phyloP scores from a whole-genome alignment of 176 grass and related monocot species.

The Avena atlantica region DNA sequence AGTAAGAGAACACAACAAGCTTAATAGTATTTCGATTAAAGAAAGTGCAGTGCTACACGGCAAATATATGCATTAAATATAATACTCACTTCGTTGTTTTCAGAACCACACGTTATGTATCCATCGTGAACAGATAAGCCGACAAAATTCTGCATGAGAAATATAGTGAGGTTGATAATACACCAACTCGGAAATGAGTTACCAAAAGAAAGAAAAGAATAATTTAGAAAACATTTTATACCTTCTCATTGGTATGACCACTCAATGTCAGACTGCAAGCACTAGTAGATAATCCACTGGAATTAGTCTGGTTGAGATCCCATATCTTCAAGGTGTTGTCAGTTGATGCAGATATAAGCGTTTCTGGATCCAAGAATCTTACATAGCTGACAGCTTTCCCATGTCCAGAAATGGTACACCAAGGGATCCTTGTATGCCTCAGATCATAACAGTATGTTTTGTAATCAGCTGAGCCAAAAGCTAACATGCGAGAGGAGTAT shows the following conservation, averaged over 20 bases:
- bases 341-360: conserved; percentile 87
- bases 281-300: conserved; percentile 63
- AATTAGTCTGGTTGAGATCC: conserved; percentile 81
- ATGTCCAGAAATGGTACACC: conserved; percentile 96
- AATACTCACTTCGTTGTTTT: conserved; percentile 91
- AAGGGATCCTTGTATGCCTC: conserved; percentile 93
- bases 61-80: conserved; percentile 39
- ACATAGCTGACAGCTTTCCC: conserved; percentile 96
- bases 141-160: conserved; percentile 92
- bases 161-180: conserved; percentile 36
- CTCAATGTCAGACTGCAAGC: conserved; percentile 76
- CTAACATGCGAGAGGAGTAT: conserved; percentile 82
- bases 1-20: background rate
- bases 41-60: background rate
- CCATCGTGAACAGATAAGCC: conserved; percentile 92
- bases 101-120: conserved; percentile 95
- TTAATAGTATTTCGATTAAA: conserved; percentile 24
- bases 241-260: conserved; percentile 98
- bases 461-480: conserved; percentile 93
- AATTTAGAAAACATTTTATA: conserved; percentile 24
- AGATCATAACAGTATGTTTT: conserved; percentile 97
- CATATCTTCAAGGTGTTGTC: conserved; percentile 97
- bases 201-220: conserved; percentile 8
- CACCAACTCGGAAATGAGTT: conserved; percentile 26
- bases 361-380: conserved; percentile 84